Conservation (phyloP, 2,329 filamentous ascomycete genomes). For the Aspergillus quadricinctus region DNA sequence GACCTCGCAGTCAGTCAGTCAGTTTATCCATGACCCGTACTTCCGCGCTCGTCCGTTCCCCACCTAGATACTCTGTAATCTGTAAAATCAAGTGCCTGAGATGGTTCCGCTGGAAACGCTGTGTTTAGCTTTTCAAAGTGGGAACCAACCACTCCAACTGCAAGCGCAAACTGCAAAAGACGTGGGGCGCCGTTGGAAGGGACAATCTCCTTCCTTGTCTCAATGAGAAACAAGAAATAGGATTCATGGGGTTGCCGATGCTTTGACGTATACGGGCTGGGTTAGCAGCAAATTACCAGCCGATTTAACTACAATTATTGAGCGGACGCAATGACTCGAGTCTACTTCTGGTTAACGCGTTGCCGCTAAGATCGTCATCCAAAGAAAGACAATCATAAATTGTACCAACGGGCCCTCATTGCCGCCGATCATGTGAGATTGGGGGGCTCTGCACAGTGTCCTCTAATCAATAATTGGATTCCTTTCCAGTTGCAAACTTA, state of each 20-base stretch:
- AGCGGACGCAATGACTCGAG: background rate
- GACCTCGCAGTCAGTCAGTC: background rate
- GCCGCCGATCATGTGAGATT: constrained; percentile 23
- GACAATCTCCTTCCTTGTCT: background rate
- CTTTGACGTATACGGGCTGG: background rate
- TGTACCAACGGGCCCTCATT: constrained; percentile 8
- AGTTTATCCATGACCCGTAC: background rate
- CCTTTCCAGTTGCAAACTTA: constrained; percentile 2
- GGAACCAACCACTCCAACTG: background rate
- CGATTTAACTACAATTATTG: background rate
- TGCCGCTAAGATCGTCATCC: constrained; percentile 1
- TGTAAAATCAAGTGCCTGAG: background rate
- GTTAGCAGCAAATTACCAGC: background rate
- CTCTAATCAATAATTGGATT: constrained; percentile 4
- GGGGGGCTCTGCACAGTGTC: constrained; percentile 1
- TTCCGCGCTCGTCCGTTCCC: background rate
- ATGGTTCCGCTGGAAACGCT: background rate
- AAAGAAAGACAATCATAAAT: constrained; percentile 12
- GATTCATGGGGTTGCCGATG: background rate
- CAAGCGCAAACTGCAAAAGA: background rate
- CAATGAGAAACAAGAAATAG: background rate
- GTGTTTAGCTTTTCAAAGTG: background rate
- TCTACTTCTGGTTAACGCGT: background rate
- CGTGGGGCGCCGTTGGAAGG: too few species aligned
- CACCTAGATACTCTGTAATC: too few species aligned